A percentile compares a stretch with the other conserved stretches of the same genome.
phyloP scores from a whole-genome alignment of 176 grass and related monocot genomes.

The Carex littledalei region DNA sequence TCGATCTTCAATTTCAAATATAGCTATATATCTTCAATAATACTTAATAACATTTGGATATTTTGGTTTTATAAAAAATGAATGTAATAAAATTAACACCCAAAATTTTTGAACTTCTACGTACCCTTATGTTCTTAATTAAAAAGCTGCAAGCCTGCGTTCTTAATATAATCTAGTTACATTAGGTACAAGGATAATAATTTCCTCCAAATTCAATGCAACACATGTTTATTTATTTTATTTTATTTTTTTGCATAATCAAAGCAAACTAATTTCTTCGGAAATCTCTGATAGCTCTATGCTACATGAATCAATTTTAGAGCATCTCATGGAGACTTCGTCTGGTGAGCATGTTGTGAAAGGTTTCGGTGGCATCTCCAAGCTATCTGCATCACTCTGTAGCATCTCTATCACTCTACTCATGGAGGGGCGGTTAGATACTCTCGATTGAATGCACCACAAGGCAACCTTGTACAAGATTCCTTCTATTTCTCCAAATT shows the following conservation, averaged over 20 bases:
- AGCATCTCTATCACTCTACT: slow-evolving; percentile 66
- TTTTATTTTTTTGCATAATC: not conserved
- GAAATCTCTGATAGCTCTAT: not conserved
- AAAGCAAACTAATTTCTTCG: not conserved
- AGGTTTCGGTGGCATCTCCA: slow-evolving; percentile 49
- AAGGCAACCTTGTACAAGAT: slow-evolving; percentile 53
- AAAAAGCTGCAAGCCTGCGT: no score
- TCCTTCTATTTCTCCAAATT: slow-evolving; percentile 33
- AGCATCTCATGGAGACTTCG: not conserved
- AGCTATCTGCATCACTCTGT: slow-evolving; percentile 29
- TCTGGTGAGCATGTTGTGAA: not conserved
- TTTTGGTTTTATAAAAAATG: no score
- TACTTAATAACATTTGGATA: no score
- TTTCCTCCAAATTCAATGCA: no score
- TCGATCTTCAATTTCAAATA: no score
- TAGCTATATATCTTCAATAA: no score
- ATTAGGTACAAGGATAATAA: no score
- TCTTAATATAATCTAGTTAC: no score
- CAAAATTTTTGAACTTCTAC: no score
- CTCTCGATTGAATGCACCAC: slow-evolving; percentile 57
- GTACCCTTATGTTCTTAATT: no score
- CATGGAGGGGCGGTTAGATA: slow-evolving; percentile 46
- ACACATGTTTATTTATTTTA: not conserved
- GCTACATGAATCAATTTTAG: not conserved
- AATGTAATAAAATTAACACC: no score